Percentiles rank a stretch among this genome's conserved stretches.
phyloP scores from a whole-genome alignment of 2,329 filamentous ascomycete species.

The Colletotrichum lini region DNA sequence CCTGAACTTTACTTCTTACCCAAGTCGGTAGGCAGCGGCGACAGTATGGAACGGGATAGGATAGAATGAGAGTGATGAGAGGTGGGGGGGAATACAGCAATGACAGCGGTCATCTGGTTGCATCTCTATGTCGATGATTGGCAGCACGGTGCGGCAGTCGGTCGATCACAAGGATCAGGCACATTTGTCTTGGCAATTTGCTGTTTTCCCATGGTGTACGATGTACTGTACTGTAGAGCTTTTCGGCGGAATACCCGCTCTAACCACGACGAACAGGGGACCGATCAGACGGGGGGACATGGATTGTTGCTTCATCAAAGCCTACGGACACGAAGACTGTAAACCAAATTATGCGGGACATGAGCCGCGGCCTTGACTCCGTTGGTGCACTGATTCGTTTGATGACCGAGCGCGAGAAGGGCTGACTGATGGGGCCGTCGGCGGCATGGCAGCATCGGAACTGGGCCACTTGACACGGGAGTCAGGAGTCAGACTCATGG shows the following conservation, averaged over 20 bases:
- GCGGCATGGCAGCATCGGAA: conserved; percentile 14
- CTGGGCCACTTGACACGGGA: conserved; percentile 22
- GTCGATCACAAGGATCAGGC: conserved; percentile 32
- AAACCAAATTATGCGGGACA: not conserved
- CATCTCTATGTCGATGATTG: conserved; percentile 12
- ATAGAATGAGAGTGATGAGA: too few relatives aligned
- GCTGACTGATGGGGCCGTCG: conserved; percentile 21
- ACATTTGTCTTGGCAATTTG: conserved; percentile 28
- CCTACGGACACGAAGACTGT: not conserved
- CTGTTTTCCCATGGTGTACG: not conserved
- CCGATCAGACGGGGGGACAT: not conserved
- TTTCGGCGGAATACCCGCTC: not conserved
- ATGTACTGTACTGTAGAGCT: not conserved
- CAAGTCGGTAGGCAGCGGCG: conserved; percentile 10
- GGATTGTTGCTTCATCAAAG: not conserved
- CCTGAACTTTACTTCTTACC: not conserved
- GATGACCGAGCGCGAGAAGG: conserved; percentile 35
- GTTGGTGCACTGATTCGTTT: conserved; percentile 35
- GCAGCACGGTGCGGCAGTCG: conserved; percentile 28
- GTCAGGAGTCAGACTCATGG: conserved; percentile 8
- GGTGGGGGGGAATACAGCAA: not conserved
- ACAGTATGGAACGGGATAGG: not conserved
- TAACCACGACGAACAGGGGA: not conserved
- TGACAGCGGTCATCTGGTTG: conserved; percentile 12
- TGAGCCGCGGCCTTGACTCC: conserved; percentile 13